These are phyloP conservation scores for Fusarium anthophilum DNA, from an alignment of 2,329 filamentous ascomycete species.

Conservation along the genomic window DNA sequence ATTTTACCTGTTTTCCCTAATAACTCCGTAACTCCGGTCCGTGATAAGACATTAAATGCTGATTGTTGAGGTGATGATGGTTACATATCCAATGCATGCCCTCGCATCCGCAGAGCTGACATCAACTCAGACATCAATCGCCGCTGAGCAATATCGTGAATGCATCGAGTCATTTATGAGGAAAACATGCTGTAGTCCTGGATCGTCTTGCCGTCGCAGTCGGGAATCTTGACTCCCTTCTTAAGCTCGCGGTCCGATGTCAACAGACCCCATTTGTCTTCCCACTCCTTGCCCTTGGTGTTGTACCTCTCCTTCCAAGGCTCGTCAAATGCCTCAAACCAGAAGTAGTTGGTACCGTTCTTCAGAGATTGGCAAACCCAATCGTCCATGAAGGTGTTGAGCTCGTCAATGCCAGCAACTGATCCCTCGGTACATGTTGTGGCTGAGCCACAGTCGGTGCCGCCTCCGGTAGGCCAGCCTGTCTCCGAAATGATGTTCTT, in stretches of 20 bases:
- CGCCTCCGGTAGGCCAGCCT: constrained; percentile 88
- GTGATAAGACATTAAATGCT: constrained; percentile 23
- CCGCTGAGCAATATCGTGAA: background rate
- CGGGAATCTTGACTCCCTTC: constrained; percentile 82
- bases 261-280: constrained; percentile 95
- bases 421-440: constrained; percentile 70
- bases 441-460: constrained; percentile 74
- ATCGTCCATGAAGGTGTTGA: constrained; percentile 86
- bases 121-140: constrained; percentile 8
- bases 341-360: constrained; percentile 93
- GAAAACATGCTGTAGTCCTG: constrained; percentile 25
- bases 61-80: constrained; percentile 6
- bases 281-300: constrained; percentile 76
- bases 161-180: constrained; percentile 6
- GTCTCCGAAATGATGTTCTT: constrained; percentile 90
- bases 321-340: constrained; percentile 98
- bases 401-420: constrained; percentile 79
- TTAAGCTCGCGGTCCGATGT: constrained; percentile 87
- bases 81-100: constrained; percentile 27
- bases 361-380: constrained; percentile 84
- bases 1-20: constrained; percentile 29
- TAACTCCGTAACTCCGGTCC: constrained; percentile 23
- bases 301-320: constrained; percentile 90
- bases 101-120: constrained; percentile 1
- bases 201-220: constrained; percentile 81